Conservation (phyloP, 202 grass and related monocot genomes). For the Sporobolus alterniflorus region DNA sequence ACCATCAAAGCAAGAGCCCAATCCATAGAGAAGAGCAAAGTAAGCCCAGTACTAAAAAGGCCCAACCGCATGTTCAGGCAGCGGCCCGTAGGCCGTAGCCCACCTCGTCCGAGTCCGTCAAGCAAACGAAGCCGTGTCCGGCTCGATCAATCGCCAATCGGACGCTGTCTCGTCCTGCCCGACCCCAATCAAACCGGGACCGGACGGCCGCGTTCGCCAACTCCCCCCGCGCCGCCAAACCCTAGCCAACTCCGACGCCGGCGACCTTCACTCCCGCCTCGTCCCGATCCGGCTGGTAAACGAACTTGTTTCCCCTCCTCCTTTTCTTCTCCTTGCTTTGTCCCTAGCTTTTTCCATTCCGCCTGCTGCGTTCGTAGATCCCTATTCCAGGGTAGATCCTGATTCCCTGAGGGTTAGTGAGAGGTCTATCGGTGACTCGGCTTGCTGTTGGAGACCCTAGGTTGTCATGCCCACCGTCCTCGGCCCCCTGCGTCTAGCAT, state of each 20-base stretch:
- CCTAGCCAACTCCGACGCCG: constrained; percentile 23
- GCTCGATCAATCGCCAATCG: background rate
- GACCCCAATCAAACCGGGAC: constrained; percentile 3
- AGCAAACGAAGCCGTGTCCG: background rate
- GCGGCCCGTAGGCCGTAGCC: background rate
- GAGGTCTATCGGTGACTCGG: background rate
- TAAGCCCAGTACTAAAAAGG: background rate
- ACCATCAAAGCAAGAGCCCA: background rate
- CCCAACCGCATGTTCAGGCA: background rate
- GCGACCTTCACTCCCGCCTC: background rate
- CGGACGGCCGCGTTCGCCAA: background rate
- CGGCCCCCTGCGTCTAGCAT: background rate
- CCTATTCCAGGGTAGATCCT: background rate
- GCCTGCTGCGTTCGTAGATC: background rate
- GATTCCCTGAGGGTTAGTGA: too few relatives aligned
- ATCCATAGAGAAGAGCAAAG: background rate
- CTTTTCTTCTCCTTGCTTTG: background rate
- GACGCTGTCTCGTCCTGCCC: background rate
- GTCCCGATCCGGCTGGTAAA: constrained; percentile 24
- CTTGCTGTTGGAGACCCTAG: background rate
- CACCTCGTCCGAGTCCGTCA: background rate
- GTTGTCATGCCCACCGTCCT: too few relatives aligned
- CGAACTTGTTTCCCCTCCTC: background rate
- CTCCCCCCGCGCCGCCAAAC: constrained; percentile 8
- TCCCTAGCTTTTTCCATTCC: background rate